A percentile compares a stretch with the other conserved stretches of the same genome.
Conservation (phyloP, 2,329 filamentous ascomycete genomes). For the Alternaria dauci region DNA sequence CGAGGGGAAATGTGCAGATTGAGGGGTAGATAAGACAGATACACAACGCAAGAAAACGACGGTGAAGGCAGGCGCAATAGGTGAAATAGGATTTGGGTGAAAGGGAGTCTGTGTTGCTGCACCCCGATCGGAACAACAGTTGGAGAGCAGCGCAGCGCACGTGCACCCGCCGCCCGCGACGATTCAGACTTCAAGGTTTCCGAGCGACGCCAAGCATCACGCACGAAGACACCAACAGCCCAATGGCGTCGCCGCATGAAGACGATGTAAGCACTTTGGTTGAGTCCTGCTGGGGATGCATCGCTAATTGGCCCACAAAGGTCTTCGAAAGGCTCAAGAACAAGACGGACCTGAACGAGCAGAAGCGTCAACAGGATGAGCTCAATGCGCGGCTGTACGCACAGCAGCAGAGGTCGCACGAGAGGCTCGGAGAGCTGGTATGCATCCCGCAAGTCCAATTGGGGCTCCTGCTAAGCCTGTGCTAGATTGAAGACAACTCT, state of each 20-base stretch:
- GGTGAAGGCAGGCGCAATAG: neutral
- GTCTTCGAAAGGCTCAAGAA: conserved; percentile 68
- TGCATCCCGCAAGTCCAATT: conserved; percentile 27
- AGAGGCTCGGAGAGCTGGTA: conserved; percentile 72
- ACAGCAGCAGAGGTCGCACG: conserved; percentile 69
- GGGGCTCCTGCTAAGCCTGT: conserved; percentile 13
- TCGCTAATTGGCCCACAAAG: conserved; percentile 49
- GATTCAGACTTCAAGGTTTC: conserved; percentile 27
- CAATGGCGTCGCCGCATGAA: conserved; percentile 55
- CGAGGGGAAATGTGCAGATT: neutral
- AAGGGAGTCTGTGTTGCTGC: neutral
- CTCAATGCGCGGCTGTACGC: conserved; percentile 66
- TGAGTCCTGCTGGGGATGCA: neutral
- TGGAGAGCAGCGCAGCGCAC: conserved; percentile 19
- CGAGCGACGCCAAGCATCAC: conserved; percentile 35
- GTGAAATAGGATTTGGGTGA: neutral
- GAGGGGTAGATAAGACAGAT: no score
- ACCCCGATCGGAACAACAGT: conserved; percentile 3
- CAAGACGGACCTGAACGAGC: conserved; percentile 65
- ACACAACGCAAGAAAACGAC: neutral
- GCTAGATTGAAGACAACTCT: conserved; percentile 79
- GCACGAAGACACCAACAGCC: conserved; percentile 41
- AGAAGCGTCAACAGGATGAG: conserved; percentile 67
- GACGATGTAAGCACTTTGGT: conserved; percentile 54
- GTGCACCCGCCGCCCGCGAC: conserved; percentile 22